phyloP scores from a whole-genome alignment of 768 basidiomycete species.

The Floccularia luteovirens region DNA sequence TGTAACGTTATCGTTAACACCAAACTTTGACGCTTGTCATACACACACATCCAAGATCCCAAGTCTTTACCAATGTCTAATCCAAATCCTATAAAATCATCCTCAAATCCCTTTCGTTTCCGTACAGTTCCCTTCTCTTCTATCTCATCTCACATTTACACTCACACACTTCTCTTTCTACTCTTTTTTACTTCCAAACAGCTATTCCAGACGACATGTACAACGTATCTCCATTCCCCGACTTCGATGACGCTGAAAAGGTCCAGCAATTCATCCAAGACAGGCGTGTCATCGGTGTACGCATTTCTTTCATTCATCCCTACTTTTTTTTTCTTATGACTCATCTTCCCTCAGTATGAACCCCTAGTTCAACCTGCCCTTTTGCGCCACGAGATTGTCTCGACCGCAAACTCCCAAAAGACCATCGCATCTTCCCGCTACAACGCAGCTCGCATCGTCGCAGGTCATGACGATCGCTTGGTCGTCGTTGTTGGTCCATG shows the following conservation, averaged over 20 bases:
- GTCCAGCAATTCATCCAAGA: constrained; percentile 75
- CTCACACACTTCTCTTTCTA: too few species aligned
- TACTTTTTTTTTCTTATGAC: too few species aligned
- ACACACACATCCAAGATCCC: too few species aligned
- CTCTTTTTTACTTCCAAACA: too few species aligned
- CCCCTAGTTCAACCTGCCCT: constrained; percentile 93
- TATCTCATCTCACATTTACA: constrained; percentile 8
- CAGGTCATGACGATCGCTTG: constrained; percentile 79
- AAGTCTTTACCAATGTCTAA: too few species aligned
- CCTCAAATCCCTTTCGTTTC: constrained; percentile 28
- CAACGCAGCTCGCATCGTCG: constrained; percentile 69
- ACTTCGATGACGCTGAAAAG: constrained; percentile 52
- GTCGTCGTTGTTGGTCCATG: constrained; percentile 94
- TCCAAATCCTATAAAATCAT: too few species aligned
- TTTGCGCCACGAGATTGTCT: constrained; percentile 79
- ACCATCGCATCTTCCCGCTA: constrained; percentile 80
- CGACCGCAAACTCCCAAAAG: constrained; percentile 52
- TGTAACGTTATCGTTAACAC: too few species aligned
- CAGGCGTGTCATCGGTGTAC: constrained; percentile 70
- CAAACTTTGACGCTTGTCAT: too few species aligned
- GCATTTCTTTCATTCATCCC: too few species aligned
- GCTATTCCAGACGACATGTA: constrained; percentile 41
- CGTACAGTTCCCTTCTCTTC: constrained; percentile 17
- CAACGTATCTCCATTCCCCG: constrained; percentile 56
- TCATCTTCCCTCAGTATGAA: too few species aligned